Base-by-base conservation (phyloP, 2,329 filamentous ascomycete species). In the Arthrinium phaeospermum region DNA sequence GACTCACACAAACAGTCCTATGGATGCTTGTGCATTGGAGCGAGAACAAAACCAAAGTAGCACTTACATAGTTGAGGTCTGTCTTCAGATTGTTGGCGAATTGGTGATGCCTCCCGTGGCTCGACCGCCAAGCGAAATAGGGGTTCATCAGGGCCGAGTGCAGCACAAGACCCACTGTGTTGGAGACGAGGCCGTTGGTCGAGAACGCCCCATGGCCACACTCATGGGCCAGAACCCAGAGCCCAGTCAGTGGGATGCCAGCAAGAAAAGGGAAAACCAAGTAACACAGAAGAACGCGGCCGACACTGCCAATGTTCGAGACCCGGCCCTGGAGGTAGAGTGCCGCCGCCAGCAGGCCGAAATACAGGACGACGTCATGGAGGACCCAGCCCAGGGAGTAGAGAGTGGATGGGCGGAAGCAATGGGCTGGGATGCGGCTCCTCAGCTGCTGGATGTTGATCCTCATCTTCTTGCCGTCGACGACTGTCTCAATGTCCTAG, bases 161-260 rank as follows among this genome's bases (percentile, higher is more conserved):
- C 22, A 75, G 14, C 24, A 74, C 37, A 61, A 73, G 71, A 22
- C 75, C 72, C 72, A 90, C 83, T n/a, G 85, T 79, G 76, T 91
- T 86, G 80, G 92, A 92, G 76, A 91, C 77, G 45, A 77, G 78
- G 68, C 82, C 82, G 80, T 86, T 83, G 44, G 82, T 81, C 27
- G 89, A 91, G 79, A 93, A 91, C 64, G 90, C 90, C 30, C 88
- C 88, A 80, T 93, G 91, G 71, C 91, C 91, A 79, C 88, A 91
- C 80, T 93, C 91, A 79, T 93, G 91, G n/a, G 88, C 91, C 45
- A 93, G 83, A 75, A 92, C 90, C 91, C 91, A 93, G 75, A 93
- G 82, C 1, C 91, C 91, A 1, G 90, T 92, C 80, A 90, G 88
- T 75, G 92, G 82, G 41, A 91, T 86, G 68, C 91, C 91, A 81